Evolutionary conservation across 2,329 filamentous ascomycete genomes (phyloP), one percentile per base, ranked within the genome.

Genomic region (Talaromyces piceae): DNA sequence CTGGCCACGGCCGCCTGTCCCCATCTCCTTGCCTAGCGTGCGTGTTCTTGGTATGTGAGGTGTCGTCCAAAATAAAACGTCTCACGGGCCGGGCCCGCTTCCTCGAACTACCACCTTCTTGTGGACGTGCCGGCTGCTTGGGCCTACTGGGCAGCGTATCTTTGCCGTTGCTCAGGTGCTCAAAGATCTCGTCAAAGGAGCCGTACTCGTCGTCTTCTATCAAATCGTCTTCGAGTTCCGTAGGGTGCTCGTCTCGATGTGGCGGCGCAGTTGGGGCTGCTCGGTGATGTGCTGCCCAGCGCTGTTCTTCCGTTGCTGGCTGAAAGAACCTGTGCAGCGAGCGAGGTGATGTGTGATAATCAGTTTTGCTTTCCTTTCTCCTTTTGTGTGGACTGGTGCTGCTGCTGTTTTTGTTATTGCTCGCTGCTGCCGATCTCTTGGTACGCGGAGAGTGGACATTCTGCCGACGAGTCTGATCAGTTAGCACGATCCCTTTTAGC

Each of bases 1-100:
- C 91, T 13, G 87, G 87, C 91, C 91, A 97, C 3, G 91, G 90
- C 48, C 86, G 79, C 45, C 76, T 69, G 57, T 89, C 84, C 30
- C 80, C 75, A 45, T 75, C 72, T 5, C 61, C 46, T 41, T 37
- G 27, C 11, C 13, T 41, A 9, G 30, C 28, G 27, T 25, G 20
- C 25, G 7, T 11, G 13, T 9, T 4, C 6, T 6, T 11, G 12
- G 33, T 7, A 37, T 9, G n/a, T 18, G 33, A 18, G 33, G 2
- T 20, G 12, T 46, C 33, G 28, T 50, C 37, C 41, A 46, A 20
- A 12, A 47, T 47, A 30, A 52, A 41, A 45, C 48, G n/a, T 25
- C 39, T 44, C 44, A 47, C 23, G 41, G 16, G 33, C 11, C 50
- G 37, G 43, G 69, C 67, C 8, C 63, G 61, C 51, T 63, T 69